Evolutionary conservation across 805 yeast genomes (phyloP).

Genomic region (Yamadazyma insecticola): DNA sequence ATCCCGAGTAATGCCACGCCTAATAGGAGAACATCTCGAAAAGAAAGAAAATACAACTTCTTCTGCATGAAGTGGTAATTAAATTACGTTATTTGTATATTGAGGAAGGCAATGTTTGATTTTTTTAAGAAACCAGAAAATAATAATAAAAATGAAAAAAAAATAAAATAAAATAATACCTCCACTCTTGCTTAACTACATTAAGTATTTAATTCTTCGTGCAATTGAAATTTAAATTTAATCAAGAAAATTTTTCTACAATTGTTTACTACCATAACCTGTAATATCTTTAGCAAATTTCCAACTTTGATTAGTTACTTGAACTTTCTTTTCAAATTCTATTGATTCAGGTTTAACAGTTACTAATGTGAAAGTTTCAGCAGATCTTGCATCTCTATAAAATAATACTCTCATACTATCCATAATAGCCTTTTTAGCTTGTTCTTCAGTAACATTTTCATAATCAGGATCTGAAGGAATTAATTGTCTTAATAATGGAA

Average conservation of each 20-base stretch:
- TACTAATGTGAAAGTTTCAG: slow-evolving; percentile 79
- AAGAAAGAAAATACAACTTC: no score
- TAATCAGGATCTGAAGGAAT: slow-evolving; percentile 78
- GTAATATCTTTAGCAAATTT: slow-evolving; percentile 79
- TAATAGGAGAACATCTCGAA: no score
- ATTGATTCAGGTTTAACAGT: slow-evolving; percentile 45
- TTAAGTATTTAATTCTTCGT: no score
- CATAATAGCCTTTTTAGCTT: slow-evolving; percentile 71
- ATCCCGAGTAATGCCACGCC: no score
- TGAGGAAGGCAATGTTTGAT: no score
- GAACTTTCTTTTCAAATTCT: slow-evolving; percentile 58
- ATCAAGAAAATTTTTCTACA: slow-evolving; percentile 11
- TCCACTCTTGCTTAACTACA: no score
- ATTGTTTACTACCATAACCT: slow-evolving; percentile 81
- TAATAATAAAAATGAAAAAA: no score
- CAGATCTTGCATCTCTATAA: slow-evolving; percentile 93
- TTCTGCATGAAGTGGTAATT: no score
- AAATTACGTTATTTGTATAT: no score
- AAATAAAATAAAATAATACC: no score
- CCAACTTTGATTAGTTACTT: slow-evolving; percentile 81
- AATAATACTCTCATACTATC: slow-evolving; percentile 92
- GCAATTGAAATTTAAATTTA: neutral
- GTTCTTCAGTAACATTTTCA: slow-evolving; percentile 59
- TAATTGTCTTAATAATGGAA: slow-evolving; percentile 83
- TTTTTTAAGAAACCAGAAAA: no score